Base-by-base conservation (phyloP, 345 rosid species). In the Corchorus capsularis region DNA sequence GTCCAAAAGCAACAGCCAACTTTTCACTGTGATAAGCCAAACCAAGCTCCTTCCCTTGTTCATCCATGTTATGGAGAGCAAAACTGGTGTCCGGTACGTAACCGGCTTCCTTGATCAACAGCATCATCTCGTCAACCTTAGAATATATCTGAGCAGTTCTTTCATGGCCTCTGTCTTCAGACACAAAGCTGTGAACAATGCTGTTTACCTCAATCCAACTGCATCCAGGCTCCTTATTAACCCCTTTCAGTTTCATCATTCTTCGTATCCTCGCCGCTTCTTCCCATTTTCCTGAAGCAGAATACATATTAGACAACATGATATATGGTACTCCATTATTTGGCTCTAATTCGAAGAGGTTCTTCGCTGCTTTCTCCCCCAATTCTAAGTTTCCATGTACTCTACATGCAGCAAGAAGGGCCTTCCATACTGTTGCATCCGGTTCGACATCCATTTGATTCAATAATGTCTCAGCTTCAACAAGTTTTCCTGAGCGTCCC, bases 21-120 rank as follows among this genome's bases (percentile, higher is more conserved):
- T 96, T 96, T 89, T 96, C 98, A 78, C 98, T 92, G 85, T 93
- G 97, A 84, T 90, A 92, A 77, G 96, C 92, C 56, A 93, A 84
- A 71, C 97, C 87, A 39, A 85, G 88, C 86, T 91, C 96, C 79
- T 89, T 92, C 6, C 88, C 87, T 79, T 92, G 91, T 66, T 80
- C 87, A 73, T 93, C 97, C 74, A 84, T 83, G 82, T 95, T 89
- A 79, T 92, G 99, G 61, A 91, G 91, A 0, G 91, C 93, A 73
- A 81, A 96, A 79, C 70, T 91, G 83, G 80, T 84, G 79, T 96
- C 97, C 22, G 93, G 89, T 59, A 77, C 77, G 75, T 93, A 95
- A 43, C 98, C 99, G 64, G 86, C 94, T 84, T 86, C 83, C 86
- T 84, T 93, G 66, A 96, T 93, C 80, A 79, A 77, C 63, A 50